Evolutionary conservation across 345 rosid genomes (phyloP), one percentile per base, ranked within the genome.

Genomic region (Hibiscus trionum): DNA sequence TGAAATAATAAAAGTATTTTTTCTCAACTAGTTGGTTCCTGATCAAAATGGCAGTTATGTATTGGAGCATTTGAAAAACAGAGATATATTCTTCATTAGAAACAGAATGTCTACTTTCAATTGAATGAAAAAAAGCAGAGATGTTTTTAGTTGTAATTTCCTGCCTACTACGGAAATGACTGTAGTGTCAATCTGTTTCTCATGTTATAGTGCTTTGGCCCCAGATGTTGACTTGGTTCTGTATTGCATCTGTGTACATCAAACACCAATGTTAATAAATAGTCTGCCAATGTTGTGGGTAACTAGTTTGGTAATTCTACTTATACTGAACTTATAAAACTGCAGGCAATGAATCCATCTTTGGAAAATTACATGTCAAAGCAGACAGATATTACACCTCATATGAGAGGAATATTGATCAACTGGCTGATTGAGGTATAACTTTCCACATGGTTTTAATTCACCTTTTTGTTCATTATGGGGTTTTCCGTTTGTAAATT

Each of bases 341-440:
- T 83, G 83, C 85, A 95, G 99, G 89, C 83, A 52, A 77, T 86
- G 52, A 77, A 79, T 79, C 81, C 86, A 69, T 75, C 85, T 64
- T 49, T 78, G 76, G 90, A 73, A 72, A 75, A 82, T 80, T 89
- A 92, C 80, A 75, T 90, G 88, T 80, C 87, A 63, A 73, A 76
- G 69, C 96, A 87, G 71, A 66, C 83, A 37, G 91, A 88, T 47
- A 81, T 88, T 77, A 85, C 87, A 39, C 89, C 95, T 76, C 80
- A 4, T 55, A 90, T 88, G 83, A 87, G 97, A 77, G 90, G 93
- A 78, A 85, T 92, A 71, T 80, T 95, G 83, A 79, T 95, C 84
- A 95, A 95, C 82, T 95, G 99, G 99, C 88, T 95, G 65, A 80
- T 92, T 77, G 99, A 95, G 84, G 99, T 95, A 82, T 60, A 35